Evolutionary conservation across 2,329 filamentous ascomycete genomes (phyloP).

Genomic region (Dothistroma pini): DNA sequence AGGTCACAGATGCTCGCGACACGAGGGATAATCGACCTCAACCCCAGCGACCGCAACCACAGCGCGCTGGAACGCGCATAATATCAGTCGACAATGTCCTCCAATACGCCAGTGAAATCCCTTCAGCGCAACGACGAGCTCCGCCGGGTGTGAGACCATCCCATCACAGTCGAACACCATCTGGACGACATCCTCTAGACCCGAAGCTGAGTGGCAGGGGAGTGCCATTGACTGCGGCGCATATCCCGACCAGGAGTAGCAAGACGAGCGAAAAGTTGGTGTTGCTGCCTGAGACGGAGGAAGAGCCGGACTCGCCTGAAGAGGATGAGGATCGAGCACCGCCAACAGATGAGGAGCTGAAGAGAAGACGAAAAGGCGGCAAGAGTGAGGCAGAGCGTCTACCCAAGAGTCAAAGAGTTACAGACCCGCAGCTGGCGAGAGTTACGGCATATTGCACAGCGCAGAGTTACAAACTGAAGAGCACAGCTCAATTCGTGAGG

Average conservation of each 20-base stretch:
- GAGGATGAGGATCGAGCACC: constrained; percentile 57
- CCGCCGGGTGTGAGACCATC: constrained; percentile 56
- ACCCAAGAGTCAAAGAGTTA: constrained; percentile 79
- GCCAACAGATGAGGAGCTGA: constrained; percentile 64
- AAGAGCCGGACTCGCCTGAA: constrained; percentile 45
- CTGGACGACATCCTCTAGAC: constrained; percentile 50
- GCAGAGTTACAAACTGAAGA: constrained; percentile 84
- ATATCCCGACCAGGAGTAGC: constrained; percentile 79
- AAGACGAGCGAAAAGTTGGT: constrained; percentile 98
- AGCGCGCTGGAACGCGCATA: constrained; percentile 56
- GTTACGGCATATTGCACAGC: constrained; percentile 96
- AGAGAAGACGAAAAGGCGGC: constrained; percentile 57
- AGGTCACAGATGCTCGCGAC: constrained; percentile 27
- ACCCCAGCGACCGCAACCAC: constrained; percentile 20
- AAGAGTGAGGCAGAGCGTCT: constrained; percentile 94
- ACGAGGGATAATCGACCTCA: constrained; percentile 9
- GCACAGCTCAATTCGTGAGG: constrained; percentile 83
- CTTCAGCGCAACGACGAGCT: constrained; percentile 82
- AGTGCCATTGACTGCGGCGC: constrained; percentile 30
- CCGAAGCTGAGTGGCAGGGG: constrained; percentile 56
- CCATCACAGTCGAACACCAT: constrained; percentile 47
- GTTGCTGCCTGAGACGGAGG: constrained; percentile 75
- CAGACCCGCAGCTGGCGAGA: constrained; percentile 69
- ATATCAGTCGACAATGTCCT: constrained; percentile 92
- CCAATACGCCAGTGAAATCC: constrained; percentile 89